A percentile compares a stretch with the other conserved stretches of the same genome.
These are phyloP conservation scores for Rhodotorula glutinis DNA, from an alignment of 1,284 basidiomycete species.

Conservation along the genomic window DNA sequence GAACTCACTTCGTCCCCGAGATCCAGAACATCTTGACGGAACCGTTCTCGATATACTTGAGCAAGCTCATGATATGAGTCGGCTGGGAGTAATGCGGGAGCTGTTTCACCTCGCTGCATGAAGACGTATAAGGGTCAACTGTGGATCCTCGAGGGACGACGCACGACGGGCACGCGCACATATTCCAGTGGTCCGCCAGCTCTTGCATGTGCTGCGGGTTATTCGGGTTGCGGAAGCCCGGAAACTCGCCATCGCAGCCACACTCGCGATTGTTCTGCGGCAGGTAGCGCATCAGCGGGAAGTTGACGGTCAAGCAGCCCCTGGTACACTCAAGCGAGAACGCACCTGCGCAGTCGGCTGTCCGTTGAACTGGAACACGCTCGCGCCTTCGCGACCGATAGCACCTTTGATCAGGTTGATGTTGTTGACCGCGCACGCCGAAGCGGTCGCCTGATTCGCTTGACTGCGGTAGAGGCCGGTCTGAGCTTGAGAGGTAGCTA, in stretches of 20 bases:
- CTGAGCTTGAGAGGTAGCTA: too few species aligned
- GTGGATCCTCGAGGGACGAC: not conserved
- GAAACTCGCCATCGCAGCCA: slow-evolving; percentile 18
- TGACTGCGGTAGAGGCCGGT: not conserved
- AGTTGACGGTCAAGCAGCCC: too few species aligned
- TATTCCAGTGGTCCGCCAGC: slow-evolving; percentile 17
- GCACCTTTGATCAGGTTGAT: slow-evolving; percentile 16
- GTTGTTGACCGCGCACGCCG: slow-evolving; percentile 19
- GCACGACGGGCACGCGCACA: not conserved
- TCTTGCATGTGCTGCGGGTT: slow-evolving; percentile 19
- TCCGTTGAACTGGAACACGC: slow-evolving; percentile 19
- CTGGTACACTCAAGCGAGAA: too few species aligned
- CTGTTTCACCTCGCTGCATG: slow-evolving; percentile 7
- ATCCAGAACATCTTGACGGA: slow-evolving; percentile 20
- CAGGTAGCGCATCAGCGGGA: too few species aligned
- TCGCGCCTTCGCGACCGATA: slow-evolving; percentile 6
- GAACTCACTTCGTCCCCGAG: slow-evolving; percentile 10
- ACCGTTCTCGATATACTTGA: slow-evolving; percentile 17
- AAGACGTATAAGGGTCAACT: not conserved
- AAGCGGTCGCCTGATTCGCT: slow-evolving; percentile 11
- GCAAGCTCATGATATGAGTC: slow-evolving; percentile 18
- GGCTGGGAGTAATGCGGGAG: slow-evolving; percentile 17
- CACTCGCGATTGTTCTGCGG: slow-evolving; percentile 15
- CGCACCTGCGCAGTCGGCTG: slow-evolving; percentile 16
- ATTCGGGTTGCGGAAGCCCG: slow-evolving; percentile 14